A percentile compares a stretch with the other conserved stretches of the same genome.
These are phyloP conservation scores for Xylaria sp. DNA, from an alignment of 2,329 filamentous ascomycete species.

Conservation along the genomic window DNA sequence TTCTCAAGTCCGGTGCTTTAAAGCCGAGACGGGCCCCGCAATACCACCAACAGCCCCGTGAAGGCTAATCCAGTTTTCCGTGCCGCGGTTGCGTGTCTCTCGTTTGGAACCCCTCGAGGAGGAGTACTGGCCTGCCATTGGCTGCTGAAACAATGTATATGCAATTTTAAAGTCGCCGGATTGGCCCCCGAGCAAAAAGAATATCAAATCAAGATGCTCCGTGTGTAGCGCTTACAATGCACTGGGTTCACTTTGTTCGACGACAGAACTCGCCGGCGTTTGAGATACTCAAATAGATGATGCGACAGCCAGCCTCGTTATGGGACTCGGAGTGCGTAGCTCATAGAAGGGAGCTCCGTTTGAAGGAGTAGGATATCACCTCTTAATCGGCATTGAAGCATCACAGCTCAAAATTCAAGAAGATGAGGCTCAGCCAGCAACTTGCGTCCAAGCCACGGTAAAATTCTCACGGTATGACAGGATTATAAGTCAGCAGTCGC, in stretches of 20 bases:
- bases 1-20: slow-evolving; percentile 1
- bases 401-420: background rate
- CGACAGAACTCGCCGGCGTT: slow-evolving; percentile 2
- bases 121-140: background rate
- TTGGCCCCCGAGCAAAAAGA: background rate
- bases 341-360: background rate
- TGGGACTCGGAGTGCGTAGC: background rate
- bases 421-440: background rate
- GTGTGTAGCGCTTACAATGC: slow-evolving; percentile 12
- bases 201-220: slow-evolving; percentile 27
- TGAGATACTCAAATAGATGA: slow-evolving; percentile 30
- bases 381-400: background rate
- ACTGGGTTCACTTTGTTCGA: slow-evolving; percentile 3
- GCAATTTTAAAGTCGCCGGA: slow-evolving; percentile 13
- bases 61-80: background rate
- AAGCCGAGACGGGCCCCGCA: background rate
- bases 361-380: background rate
- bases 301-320: slow-evolving; percentile 13
- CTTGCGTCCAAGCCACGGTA: background rate
- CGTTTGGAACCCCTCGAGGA: slow-evolving; percentile 7
- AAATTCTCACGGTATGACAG: slow-evolving; percentile 20
- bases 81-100: slow-evolving; percentile 14
- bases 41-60: background rate
- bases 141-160: slow-evolving; percentile 18
- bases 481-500: slow-evolving; percentile 50